Evolutionary conservation across 139 green algal genomes (phyloP).

Genomic region (Coccomyxa sp.): DNA sequence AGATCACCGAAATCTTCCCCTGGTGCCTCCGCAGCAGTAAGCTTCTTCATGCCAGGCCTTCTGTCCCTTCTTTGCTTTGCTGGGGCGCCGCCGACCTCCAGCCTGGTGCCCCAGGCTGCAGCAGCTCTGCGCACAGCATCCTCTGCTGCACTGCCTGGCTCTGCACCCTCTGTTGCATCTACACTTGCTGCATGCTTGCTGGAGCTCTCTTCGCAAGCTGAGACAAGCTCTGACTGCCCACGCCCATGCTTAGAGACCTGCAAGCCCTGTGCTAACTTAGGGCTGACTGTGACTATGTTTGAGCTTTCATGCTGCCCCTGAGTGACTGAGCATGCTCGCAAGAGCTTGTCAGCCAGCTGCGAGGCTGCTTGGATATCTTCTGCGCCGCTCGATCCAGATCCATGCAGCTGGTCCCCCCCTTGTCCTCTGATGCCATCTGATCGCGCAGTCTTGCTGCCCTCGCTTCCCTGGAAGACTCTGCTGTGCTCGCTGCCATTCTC

Average conservation of each 20-base stretch:
- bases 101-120: slow-evolving; percentile 1
- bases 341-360: too few species aligned
- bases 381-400: too few species aligned
- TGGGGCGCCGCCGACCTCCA: slow-evolving; percentile 11
- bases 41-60: neutral
- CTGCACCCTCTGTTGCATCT: neutral
- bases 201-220: neutral
- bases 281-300: too few species aligned
- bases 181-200: neutral
- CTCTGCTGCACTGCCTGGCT: neutral
- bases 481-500: neutral
- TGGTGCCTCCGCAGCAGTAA: neutral
- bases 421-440: neutral
- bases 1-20: neutral
- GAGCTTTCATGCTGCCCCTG: too few species aligned
- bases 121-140: neutral
- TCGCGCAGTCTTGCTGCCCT: neutral
- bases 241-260: too few species aligned
- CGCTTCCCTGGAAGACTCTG: neutral
- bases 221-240: neutral
- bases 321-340: too few species aligned
- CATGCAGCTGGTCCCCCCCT: neutral
- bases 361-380: too few species aligned
- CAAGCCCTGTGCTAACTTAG: too few species aligned
- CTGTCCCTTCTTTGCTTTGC: neutral